These are phyloP conservation scores for Xylona heveae DNA, from an alignment of 495 filamentous ascomycete species.

Conservation along the genomic window DNA sequence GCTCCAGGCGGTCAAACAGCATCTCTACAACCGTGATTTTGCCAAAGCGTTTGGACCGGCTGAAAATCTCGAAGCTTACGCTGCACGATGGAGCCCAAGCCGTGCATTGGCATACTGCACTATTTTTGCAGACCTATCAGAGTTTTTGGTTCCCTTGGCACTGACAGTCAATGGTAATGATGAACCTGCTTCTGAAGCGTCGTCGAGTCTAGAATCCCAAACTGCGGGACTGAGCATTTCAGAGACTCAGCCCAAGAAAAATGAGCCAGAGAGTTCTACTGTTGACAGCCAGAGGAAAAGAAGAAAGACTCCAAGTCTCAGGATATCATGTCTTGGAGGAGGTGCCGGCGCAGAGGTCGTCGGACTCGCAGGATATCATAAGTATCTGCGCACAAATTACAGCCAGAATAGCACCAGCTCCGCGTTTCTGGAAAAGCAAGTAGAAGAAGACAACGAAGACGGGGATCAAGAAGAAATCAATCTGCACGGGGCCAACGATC, in stretches of 20 bases:
- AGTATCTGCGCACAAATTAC: slow-evolving; percentile 13
- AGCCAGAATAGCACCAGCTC: no score
- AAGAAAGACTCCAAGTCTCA: slow-evolving; percentile 1
- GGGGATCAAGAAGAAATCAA: no score
- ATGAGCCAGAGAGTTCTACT: no score
- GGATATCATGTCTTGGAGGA: slow-evolving; percentile 54
- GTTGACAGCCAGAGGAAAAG: no score
- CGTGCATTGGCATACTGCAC: slow-evolving; percentile 59
- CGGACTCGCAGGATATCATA: slow-evolving; percentile 44
- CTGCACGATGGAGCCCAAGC: slow-evolving; percentile 67
- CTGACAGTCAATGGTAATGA: slow-evolving; percentile 2
- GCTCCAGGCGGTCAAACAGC: slow-evolving; percentile 62
- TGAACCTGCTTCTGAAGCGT: background rate
- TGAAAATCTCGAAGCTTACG: slow-evolving; percentile 56
- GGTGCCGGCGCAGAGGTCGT: slow-evolving; percentile 72
- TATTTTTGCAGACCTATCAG: slow-evolving; percentile 31
- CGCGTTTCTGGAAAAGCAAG: slow-evolving; percentile 1
- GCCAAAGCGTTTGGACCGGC: slow-evolving; percentile 48
- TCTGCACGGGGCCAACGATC: no score
- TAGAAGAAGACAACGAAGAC: no score
- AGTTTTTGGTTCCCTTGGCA: slow-evolving; percentile 13
- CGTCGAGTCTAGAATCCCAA: no score
- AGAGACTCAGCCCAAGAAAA: no score
- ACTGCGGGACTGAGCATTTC: no score
- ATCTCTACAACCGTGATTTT: slow-evolving; percentile 74